Evolutionary conservation across 2,329 filamentous ascomycete species (phyloP), one percentile per base, ranked within the genome.

Genomic region (Dactylellina sp.): DNA sequence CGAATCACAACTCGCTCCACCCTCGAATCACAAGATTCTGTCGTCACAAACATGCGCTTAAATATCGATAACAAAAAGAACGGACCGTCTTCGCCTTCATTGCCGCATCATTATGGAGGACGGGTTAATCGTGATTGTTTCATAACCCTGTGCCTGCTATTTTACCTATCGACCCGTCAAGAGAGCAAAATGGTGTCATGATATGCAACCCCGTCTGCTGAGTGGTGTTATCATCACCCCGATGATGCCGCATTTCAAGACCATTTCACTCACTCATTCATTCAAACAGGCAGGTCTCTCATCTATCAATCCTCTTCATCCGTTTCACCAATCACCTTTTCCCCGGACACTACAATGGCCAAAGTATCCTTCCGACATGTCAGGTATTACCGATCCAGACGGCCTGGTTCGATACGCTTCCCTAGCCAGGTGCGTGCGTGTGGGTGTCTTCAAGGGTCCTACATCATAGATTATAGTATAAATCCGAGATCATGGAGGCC

Each of bases 401-500:
- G 25, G 25, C 40, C 24, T 16, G 11, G 32, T 50, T 61, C 39
- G 11, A 42, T 42, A 35, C 39, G n/a, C n/a, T n/a, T n/a, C n/a
- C n/a, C n/a, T n/a, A n/a, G n/a, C n/a, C n/a, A n/a, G n/a, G n/a
- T n/a, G n/a, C 11, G 39, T 12, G 16, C 16, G 14, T 18, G 39
- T 14, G 39, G 6, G 39, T 42, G 39, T n/a, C n/a, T n/a, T 42
- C 16, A 12, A 42, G 14, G 14, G 4, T 18, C 5, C 14, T 4
- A 18, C 39, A 14, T 18, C 9, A 14, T 55, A 65, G 61, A 65
- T 65, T 65, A 24, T 52, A 24, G 50, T 47, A 55, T 22, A 65
- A 65, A 56, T n/a, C 2, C 24, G 42, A 65, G 61, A 65, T 65
- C 61, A 35, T 47, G 39, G 40, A 53, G 59, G 46, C 59, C 24